Conservation (phyloP, 371 early-diverging fungal species). For the Rhizomucor miehei region DNA sequence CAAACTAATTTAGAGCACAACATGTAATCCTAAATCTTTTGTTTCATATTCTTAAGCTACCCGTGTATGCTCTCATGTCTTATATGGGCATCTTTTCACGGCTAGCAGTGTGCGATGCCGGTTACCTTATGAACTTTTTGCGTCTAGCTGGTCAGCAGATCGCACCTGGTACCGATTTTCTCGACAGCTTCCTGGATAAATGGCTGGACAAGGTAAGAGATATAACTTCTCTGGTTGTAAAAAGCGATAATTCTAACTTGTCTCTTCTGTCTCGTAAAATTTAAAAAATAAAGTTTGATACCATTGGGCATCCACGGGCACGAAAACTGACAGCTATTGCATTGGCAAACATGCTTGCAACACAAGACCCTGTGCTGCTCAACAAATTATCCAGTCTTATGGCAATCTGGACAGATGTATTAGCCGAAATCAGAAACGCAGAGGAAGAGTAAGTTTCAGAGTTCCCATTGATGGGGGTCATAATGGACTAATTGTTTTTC, state of each 20-base stretch:
- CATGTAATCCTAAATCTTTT: neutral
- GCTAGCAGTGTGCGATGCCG: slow-evolving; percentile 58
- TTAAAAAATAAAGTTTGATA: slow-evolving; percentile 70
- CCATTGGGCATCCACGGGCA: slow-evolving; percentile 67
- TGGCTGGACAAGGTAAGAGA: slow-evolving; percentile 70
- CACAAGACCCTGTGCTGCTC: slow-evolving; percentile 46
- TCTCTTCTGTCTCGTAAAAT: too few relatives aligned
- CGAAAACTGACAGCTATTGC: slow-evolving; percentile 75
- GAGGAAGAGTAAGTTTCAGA: slow-evolving; percentile 52
- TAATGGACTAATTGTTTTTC: neutral
- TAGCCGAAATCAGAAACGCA: slow-evolving; percentile 58
- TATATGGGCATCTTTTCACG: slow-evolving; percentile 66
- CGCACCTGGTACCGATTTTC: slow-evolving; percentile 31
- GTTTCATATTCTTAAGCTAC: slow-evolving; percentile 30
- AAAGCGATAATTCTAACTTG: neutral
- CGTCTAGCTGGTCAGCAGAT: slow-evolving; percentile 44
- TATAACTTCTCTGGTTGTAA: too few relatives aligned
- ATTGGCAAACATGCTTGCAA: slow-evolving; percentile 57
- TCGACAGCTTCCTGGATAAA: slow-evolving; percentile 47
- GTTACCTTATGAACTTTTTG: slow-evolving; percentile 44
- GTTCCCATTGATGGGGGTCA: neutral
- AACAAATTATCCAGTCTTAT: slow-evolving; percentile 50
- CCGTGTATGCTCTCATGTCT: slow-evolving; percentile 61
- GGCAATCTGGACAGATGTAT: slow-evolving; percentile 63
- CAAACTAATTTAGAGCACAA: too few relatives aligned